Conservation (phyloP, 2,329 filamentous ascomycete species). For the Penicillium sp. region DNA sequence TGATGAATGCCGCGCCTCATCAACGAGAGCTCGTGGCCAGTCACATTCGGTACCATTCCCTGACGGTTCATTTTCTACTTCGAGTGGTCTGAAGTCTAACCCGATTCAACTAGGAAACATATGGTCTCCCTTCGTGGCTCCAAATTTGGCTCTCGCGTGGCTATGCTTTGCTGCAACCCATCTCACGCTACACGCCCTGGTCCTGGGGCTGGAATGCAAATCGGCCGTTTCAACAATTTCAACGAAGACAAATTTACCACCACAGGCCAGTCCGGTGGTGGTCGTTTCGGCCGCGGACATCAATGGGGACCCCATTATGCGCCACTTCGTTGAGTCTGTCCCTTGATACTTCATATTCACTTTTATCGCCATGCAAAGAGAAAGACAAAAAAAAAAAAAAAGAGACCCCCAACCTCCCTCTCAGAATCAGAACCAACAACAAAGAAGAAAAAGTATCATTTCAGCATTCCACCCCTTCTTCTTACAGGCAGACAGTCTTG, state of each 20-base stretch:
- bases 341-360: background rate
- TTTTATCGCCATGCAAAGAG: background rate
- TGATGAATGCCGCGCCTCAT: constrained; percentile 81
- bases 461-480: background rate
- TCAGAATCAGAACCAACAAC: background rate
- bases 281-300: constrained; percentile 37
- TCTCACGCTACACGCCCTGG: constrained; percentile 85
- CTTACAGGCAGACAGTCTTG: background rate
- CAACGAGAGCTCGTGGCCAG: constrained; percentile 90
- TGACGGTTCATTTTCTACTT: background rate
- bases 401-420: background rate
- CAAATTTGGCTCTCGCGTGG: constrained; percentile 96
- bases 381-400: background rate
- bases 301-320: constrained; percentile 42
- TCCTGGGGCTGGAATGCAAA: constrained; percentile 70
- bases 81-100: constrained; percentile 3
- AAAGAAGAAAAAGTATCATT: background rate
- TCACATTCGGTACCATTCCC: constrained; percentile 67
- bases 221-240: constrained; percentile 59
- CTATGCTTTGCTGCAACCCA: constrained; percentile 98
- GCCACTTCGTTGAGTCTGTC: constrained; percentile 35
- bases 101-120: constrained; percentile 64
- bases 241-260: constrained; percentile 39
- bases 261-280: constrained; percentile 41
- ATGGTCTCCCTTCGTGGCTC: constrained; percentile 98